A percentile compares a stretch with the other conserved stretches of the same genome.
Conservation (phyloP, 495 filamentous ascomycete species). For the Xylaria telfairii region DNA sequence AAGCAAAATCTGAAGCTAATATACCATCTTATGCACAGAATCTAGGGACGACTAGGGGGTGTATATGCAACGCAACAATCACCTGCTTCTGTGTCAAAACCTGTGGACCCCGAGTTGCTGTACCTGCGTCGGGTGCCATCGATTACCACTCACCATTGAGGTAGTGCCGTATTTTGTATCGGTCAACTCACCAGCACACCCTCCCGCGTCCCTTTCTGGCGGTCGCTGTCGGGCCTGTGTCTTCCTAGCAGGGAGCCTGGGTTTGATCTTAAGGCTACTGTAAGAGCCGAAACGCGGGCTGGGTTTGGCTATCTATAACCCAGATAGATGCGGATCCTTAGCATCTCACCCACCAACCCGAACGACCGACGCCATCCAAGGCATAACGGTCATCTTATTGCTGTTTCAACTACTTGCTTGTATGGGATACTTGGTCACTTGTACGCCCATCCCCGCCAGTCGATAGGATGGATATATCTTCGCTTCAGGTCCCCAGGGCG, state of each 20-base stretch:
- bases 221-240: background rate
- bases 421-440: slow-evolving; percentile 30
- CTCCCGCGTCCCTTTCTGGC: background rate
- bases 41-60: background rate
- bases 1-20: background rate
- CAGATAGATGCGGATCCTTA: slow-evolving; percentile 18
- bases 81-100: slow-evolving; percentile 1
- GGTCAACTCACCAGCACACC: background rate
- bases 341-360: slow-evolving; percentile 15
- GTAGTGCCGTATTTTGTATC: slow-evolving; percentile 10
- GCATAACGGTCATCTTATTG: slow-evolving; percentile 17
- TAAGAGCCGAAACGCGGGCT: slow-evolving; percentile 11
- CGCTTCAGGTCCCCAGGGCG: slow-evolving; percentile 35
- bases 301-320: slow-evolving; percentile 8
- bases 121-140: slow-evolving; percentile 22
- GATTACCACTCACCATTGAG: background rate
- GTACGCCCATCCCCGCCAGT: slow-evolving; percentile 28
- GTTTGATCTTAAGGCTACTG: background rate
- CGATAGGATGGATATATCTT: slow-evolving; percentile 36
- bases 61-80: slow-evolving; percentile 14
- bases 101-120: slow-evolving; percentile 11
- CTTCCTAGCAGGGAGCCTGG: background rate
- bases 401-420: slow-evolving; percentile 34
- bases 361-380: background rate
- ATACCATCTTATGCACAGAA: background rate